Evolutionary conservation across 2,329 filamentous ascomycete species (phyloP), one percentile per base, ranked within the genome.

Genomic region (Penicillium sp.): DNA sequence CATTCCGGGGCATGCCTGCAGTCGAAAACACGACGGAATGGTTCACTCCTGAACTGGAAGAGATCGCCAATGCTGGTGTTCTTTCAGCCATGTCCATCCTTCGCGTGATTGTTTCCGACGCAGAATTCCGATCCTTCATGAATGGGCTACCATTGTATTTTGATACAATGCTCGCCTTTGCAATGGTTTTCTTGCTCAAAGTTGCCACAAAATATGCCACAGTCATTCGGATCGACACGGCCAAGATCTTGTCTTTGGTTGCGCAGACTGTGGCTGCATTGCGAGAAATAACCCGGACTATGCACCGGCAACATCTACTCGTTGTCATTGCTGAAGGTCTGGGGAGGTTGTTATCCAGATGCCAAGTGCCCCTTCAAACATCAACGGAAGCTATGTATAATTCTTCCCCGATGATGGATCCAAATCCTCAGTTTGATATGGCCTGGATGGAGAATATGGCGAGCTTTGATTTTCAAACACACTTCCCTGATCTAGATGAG

Each of bases 151-250:
- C 75, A 1, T 60, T 74, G 14, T 76, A 76, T 49, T 69, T 77
- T 25, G 65, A 77, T 51, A 75, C 71, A 7, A 77, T 76, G 71
- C 68, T 77, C 39, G 72, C 75, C 1, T 77, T 76, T 55, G 72
- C 74, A 1, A 67, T 70, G 4, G 70, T 76, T 16, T 77, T 77
- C 52, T 63, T 77, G 4, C 63, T 77, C 21, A 75, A 75, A 49
- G 69, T 76, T 23, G 65, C 72, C 42, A 67, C 77, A 56, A 66
- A 75, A 31, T 69, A 64, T 52, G 67, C 62, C 6, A 53, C 54
- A 1, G 63, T 62, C 23, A 60, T 69, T 13, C 49, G 64, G n/a
- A 65, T 70, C 19, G 68, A 70, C 49, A 68, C 67, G 4, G 59
- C 27, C 23, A 62, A 63, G n/a, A 69, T 71, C 16, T 46, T 65